phyloP scores from a whole-genome alignment of 1,284 basidiomycete species.

The Ustilago crameri region DNA sequence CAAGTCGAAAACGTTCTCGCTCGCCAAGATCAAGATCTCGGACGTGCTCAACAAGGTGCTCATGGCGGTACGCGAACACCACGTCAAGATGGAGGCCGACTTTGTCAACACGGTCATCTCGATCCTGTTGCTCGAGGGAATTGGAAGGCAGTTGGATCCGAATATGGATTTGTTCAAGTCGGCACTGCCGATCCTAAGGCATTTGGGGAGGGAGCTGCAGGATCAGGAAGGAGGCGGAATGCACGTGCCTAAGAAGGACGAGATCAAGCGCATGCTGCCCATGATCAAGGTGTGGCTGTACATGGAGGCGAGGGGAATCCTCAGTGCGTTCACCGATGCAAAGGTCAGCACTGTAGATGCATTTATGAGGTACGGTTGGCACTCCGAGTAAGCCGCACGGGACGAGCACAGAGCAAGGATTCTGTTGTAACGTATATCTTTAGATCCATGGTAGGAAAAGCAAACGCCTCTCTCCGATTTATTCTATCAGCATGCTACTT shows the following conservation, averaged over 20 bases:
- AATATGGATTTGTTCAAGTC: slow-evolving; percentile 75
- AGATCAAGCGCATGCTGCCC: slow-evolving; percentile 39
- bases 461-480: neutral
- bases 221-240: slow-evolving; percentile 27
- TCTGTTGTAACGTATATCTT: no score
- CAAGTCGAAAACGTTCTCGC: slow-evolving; percentile 94
- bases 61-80: slow-evolving; percentile 86
- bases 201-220: slow-evolving; percentile 53
- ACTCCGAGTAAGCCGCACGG: slow-evolving; percentile 49
- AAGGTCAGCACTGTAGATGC: slow-evolving; percentile 57
- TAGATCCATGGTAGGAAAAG: neutral
- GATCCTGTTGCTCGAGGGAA: slow-evolving; percentile 92
- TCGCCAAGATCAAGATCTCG: slow-evolving; percentile 93
- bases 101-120: slow-evolving; percentile 98
- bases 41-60: slow-evolving; percentile 91
- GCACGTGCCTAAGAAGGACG: slow-evolving; percentile 40
- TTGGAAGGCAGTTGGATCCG: slow-evolving; percentile 92
- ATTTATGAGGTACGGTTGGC: slow-evolving; percentile 64
- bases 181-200: slow-evolving; percentile 64
- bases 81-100: slow-evolving; percentile 98
- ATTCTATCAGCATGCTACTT: neutral
- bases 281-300: slow-evolving; percentile 64
- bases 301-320: slow-evolving; percentile 53
- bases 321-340: slow-evolving; percentile 47
- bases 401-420: no score